phyloP scores from a whole-genome alignment of 164 flowering plant species.

The Malania oleifera region DNA sequence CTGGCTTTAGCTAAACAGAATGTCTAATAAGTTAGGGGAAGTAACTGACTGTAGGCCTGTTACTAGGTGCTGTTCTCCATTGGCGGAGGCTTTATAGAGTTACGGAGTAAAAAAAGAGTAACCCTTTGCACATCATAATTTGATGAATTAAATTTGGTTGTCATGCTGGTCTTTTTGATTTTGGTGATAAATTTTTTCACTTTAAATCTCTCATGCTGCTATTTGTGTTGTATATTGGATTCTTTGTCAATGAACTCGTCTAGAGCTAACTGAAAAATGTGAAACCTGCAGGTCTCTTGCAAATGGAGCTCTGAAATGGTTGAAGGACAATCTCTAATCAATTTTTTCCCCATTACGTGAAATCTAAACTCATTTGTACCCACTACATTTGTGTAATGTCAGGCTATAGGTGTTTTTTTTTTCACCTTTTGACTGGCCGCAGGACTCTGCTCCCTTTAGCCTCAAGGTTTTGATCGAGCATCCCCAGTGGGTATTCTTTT shows the following conservation, averaged over 20 bases:
- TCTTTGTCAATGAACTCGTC: neutral
- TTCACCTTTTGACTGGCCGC: neutral
- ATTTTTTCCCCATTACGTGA: neutral
- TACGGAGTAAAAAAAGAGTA: too few species aligned
- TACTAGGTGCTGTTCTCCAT: too few species aligned
- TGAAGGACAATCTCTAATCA: constrained; percentile 66
- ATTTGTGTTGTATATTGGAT: too few species aligned
- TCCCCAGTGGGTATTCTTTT: constrained; percentile 18
- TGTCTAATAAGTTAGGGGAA: too few species aligned
- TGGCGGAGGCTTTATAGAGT: too few species aligned
- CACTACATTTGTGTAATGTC: neutral
- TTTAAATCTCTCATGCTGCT: too few species aligned
- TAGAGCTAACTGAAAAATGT: neutral
- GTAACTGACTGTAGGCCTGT: too few species aligned
- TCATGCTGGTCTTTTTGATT: too few species aligned
- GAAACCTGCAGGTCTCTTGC: constrained; percentile 64
- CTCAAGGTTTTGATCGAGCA: neutral
- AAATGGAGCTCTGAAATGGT: constrained; percentile 79
- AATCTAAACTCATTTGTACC: neutral
- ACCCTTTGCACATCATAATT: too few species aligned
- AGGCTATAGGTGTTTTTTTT: neutral
- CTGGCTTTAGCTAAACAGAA: too few species aligned
- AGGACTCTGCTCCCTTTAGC: neutral
- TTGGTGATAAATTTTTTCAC: too few species aligned
- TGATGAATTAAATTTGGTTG: too few species aligned